Conservation (phyloP, 495 filamentous ascomycete genomes). For the Eremomyces bilateralis region DNA sequence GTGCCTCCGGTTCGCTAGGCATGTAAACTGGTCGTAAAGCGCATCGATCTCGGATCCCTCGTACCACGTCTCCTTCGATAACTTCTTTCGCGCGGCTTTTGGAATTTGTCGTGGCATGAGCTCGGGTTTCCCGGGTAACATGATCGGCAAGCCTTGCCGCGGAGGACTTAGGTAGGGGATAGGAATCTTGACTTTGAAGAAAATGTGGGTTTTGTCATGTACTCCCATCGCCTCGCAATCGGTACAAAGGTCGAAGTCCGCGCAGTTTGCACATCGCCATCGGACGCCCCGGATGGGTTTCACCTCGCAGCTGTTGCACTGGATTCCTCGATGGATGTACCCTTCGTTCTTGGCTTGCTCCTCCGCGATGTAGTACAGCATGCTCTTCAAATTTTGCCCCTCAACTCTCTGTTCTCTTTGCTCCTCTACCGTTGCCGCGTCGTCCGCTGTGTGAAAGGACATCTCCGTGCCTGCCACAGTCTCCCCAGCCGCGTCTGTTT, state of each 20-base stretch:
- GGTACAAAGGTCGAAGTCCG: slow-evolving; percentile 47
- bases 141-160: slow-evolving; percentile 50
- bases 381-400: too few relatives aligned
- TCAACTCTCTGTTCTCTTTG: too few relatives aligned
- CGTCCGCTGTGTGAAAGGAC: too few relatives aligned
- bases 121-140: slow-evolving; percentile 77
- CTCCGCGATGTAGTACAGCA: too few relatives aligned
- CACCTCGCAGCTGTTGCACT: slow-evolving; percentile 68
- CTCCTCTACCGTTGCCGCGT: too few relatives aligned
- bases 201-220: slow-evolving; percentile 87
- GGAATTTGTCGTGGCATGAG: slow-evolving; percentile 41
- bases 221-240: slow-evolving; percentile 27
- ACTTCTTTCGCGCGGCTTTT: slow-evolving; percentile 34
- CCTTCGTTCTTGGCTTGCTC: slow-evolving; percentile 59
- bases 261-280: slow-evolving; percentile 81
- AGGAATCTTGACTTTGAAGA: slow-evolving; percentile 76
- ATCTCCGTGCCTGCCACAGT: too few relatives aligned
- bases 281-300: slow-evolving; percentile 78
- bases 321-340: slow-evolving; percentile 84
- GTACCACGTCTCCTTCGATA: slow-evolving; percentile 52
- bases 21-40: slow-evolving; percentile 89
- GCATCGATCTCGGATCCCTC: slow-evolving; percentile 73
- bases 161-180: slow-evolving; percentile 39
- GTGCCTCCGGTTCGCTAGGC: slow-evolving; percentile 64
- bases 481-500: too few relatives aligned